These are phyloP conservation scores for Citrullus amarus DNA, from an alignment of 306 rosid genomes.

Conservation along the genomic window DNA sequence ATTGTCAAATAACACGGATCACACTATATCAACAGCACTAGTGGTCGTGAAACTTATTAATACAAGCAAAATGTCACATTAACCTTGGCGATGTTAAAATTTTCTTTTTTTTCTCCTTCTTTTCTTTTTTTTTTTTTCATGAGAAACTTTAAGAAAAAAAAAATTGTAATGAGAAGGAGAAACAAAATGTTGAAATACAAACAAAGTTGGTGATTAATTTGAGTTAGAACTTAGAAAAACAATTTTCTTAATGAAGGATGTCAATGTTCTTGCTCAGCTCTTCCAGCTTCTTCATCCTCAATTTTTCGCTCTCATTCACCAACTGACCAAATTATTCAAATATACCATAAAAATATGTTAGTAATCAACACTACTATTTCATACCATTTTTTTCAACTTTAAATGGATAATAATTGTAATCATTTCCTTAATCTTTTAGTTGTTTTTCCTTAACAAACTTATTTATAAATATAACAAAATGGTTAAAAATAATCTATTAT, in stretches of 20 bases:
- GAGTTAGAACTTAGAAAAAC: constrained; percentile 12
- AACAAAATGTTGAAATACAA: constrained; percentile 10
- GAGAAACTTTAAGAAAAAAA: neutral
- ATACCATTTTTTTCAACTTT: too few species aligned
- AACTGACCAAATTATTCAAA: constrained; percentile 15
- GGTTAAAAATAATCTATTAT: too few species aligned
- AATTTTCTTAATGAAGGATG: constrained; percentile 26
- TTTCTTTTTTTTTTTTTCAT: neutral
- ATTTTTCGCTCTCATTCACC: constrained; percentile 36
- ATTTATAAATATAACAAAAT: too few species aligned
- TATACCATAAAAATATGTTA: neutral
- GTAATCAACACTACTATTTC: too few species aligned
- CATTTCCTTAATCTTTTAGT: too few species aligned
- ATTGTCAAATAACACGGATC: neutral
- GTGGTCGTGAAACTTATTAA: neutral
- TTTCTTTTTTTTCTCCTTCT: neutral
- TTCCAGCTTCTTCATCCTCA: constrained; percentile 92
- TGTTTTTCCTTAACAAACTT: too few species aligned
- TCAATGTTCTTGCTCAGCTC: constrained; percentile 77
- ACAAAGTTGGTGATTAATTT: constrained; percentile 13
- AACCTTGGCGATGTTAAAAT: neutral
- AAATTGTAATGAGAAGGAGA: neutral
- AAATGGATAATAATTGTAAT: too few species aligned
- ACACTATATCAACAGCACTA: neutral
- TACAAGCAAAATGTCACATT: neutral